Base-by-base conservation (phyloP, 2,329 filamentous ascomycete species). In the Pseudocercospora eumusae region DNA sequence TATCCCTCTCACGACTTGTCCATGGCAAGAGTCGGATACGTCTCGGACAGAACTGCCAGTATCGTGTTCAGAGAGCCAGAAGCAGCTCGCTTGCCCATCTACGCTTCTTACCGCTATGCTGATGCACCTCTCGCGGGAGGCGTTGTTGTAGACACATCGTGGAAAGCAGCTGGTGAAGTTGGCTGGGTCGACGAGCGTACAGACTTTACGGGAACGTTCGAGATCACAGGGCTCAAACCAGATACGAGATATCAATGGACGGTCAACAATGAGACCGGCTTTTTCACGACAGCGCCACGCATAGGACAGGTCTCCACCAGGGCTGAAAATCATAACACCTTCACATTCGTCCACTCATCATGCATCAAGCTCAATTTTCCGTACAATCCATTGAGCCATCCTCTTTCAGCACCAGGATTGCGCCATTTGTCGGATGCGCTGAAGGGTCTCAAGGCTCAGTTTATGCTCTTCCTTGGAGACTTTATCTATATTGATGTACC, bases 401-500 rank as follows among this genome's bases (percentile, higher is more conserved):
- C 93, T 0, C 82, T 98, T 2, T 84, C 89, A 10, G 90, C 97
- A 50, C 89, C 89, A 0, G 95, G 95, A 0, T 84, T 97, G 71
- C 86, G 85, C 57, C 82, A 92, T 68, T 82, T 99, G 59, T 88
- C 91, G 1, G 82, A 84, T n/a, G 84, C 88, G 49, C 79, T 98
- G 4, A 87, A 87, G 0, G 82, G 84, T 6, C 78, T 98, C 4
- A 83, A 88, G 27, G 88, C 90, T 0, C 90, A 93, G 45, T 88
- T 88, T 67, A 87, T 88, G 85, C 77, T 87, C 18, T 88, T 88
- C 76, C 81, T 96, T 0, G 91, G 92, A 36, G 91, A 96, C 71
- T 96, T 95, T 73, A 93, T 96, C 73, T 96, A 96, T 73, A 84
- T 91, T 36, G 95, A 99, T 71, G 93, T 98, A 0, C 93, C 93